Evolutionary conservation across 2,329 filamentous ascomycete species (phyloP), one percentile per base, ranked within the genome.

Genomic region (Dactylellina drechsleri): DNA sequence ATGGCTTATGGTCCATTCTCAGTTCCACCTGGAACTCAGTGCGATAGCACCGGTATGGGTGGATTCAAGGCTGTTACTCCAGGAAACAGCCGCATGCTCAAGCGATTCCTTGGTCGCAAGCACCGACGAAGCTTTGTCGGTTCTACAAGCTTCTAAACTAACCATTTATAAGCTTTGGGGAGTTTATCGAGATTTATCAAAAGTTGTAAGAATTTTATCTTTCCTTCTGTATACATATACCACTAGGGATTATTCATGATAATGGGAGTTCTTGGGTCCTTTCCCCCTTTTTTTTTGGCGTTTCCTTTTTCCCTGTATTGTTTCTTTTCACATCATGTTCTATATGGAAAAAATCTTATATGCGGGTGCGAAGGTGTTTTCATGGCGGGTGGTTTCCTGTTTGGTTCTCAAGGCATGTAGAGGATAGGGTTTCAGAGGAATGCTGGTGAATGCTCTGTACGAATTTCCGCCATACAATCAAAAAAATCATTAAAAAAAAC

Each of bases 371-470:
- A 47, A 64, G 12, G 53, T 41, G 40, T 66, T 58, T 20, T 10
- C 36, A 16, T 15, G 6, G 52, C 28, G 13, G 13, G 8, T 36
- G 36, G 26, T 7, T 28, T 28, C 26, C 26, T 28, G 26, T 28
- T 28, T 28, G 26, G 26, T 28, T 28, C 26, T 28, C 26, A 28
- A 28, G 7, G 26, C 26, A 28, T 28, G 26, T 28, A 28, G 26
- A 28, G 26, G 26, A 28, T 28, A 28, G 26, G 26, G 26, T 61
- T 53, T 57, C 61, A 74, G 68, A 74, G 62, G 68, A 50, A 67
- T 74, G 56, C 68, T 74, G 68, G 68, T 66, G 62, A 74, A 74
- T 66, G 56, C 66, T 74, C 68, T 74, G 68, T 73, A 73, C 68
- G n/a, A 54, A 56, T 36, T 65, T 40, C 15, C 49, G 16, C 31